phyloP scores from a whole-genome alignment of 352 stramenopile species.

The Plasmopara viticola region DNA sequence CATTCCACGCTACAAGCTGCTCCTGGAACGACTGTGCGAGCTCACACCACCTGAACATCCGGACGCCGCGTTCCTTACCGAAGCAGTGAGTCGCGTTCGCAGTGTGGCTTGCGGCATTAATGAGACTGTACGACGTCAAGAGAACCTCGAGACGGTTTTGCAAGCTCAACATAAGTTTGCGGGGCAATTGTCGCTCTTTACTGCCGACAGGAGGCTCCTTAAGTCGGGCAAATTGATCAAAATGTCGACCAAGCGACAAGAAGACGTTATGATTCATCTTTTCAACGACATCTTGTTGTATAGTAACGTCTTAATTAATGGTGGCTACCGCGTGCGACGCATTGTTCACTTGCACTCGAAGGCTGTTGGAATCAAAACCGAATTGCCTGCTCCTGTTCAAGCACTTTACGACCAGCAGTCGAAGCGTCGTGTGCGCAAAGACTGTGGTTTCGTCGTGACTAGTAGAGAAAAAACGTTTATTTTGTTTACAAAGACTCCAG shows the following conservation, averaged over 20 bases:
- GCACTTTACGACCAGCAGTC: constrained; percentile 43
- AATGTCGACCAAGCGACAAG: constrained; percentile 74
- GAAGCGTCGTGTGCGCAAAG: constrained; percentile 29
- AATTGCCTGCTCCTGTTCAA: constrained; percentile 45
- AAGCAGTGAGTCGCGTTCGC: constrained; percentile 54
- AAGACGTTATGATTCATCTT: constrained; percentile 79
- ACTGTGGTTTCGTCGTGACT: constrained; percentile 70
- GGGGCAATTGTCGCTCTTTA: constrained; percentile 67
- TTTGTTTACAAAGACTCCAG: constrained; percentile 50
- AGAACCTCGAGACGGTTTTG: constrained; percentile 75
- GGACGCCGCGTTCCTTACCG: constrained; percentile 54
- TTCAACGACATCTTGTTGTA: constrained; percentile 86
- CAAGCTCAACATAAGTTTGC: constrained; percentile 80
- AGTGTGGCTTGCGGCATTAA: constrained; percentile 72
- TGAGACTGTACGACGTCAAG: constrained; percentile 75
- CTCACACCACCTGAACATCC: constrained; percentile 53
- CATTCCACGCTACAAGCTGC: constrained; percentile 87
- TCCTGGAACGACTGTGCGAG: constrained; percentile 74
- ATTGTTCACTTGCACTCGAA: constrained; percentile 71
- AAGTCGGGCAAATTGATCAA: constrained; percentile 71
- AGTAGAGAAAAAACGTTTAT: constrained; percentile 82
- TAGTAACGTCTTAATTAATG: constrained; percentile 65
- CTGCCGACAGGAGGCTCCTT: constrained; percentile 48
- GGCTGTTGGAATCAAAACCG: constrained; percentile 54
- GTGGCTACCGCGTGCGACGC: constrained; percentile 62